These are phyloP conservation scores for Pythium phragmiticola DNA, from an alignment of 352 stramenopile species.

Conservation along the genomic window DNA sequence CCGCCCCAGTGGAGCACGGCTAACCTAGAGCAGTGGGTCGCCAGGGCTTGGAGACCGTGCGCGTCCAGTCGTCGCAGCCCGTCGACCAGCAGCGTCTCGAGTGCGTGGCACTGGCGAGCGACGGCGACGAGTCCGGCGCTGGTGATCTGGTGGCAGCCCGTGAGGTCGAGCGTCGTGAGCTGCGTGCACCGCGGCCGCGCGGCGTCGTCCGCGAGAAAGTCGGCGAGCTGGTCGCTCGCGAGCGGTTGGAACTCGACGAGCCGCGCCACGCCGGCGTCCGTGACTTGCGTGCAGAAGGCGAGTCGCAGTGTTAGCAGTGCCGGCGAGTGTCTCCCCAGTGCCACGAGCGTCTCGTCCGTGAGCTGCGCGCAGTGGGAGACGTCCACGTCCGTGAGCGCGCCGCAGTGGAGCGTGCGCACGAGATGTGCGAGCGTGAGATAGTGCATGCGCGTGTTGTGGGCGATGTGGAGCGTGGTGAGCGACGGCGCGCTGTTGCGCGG, in stretches of 20 bases:
- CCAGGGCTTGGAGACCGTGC: conserved; percentile 31
- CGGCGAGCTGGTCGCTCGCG: conserved; percentile 26
- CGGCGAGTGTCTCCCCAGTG: conserved; percentile 42
- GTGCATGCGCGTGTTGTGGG: conserved; percentile 38
- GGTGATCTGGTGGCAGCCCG: conserved; percentile 68
- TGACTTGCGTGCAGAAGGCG: conserved; percentile 53
- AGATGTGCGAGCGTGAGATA: conserved; percentile 43
- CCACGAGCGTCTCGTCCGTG: conserved; percentile 51
- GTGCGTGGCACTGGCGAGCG: conserved; percentile 33
- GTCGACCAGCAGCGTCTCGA: conserved; percentile 53
- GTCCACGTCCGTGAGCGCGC: conserved; percentile 42
- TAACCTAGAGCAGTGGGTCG: conserved; percentile 38
- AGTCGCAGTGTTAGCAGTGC: conserved; percentile 42
- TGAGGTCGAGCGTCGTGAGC: conserved; percentile 53
- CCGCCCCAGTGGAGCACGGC: conserved; percentile 49
- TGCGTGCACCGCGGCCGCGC: conserved; percentile 34
- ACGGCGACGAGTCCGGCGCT: conserved; percentile 41
- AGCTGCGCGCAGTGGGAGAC: conserved; percentile 53
- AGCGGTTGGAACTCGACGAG: conserved; percentile 41
- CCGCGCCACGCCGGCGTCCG: conserved; percentile 46
- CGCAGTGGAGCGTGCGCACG: conserved; percentile 32
- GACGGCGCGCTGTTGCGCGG: conserved; percentile 24
- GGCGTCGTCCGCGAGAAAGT: conserved; percentile 30
- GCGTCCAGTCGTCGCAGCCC: conserved; percentile 50
- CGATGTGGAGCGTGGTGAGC: conserved; percentile 39